Percentiles rank a stretch among this genome's conserved stretches.
Conservation (phyloP, 139 green algal genomes). For the Closterium sp. region DNA sequence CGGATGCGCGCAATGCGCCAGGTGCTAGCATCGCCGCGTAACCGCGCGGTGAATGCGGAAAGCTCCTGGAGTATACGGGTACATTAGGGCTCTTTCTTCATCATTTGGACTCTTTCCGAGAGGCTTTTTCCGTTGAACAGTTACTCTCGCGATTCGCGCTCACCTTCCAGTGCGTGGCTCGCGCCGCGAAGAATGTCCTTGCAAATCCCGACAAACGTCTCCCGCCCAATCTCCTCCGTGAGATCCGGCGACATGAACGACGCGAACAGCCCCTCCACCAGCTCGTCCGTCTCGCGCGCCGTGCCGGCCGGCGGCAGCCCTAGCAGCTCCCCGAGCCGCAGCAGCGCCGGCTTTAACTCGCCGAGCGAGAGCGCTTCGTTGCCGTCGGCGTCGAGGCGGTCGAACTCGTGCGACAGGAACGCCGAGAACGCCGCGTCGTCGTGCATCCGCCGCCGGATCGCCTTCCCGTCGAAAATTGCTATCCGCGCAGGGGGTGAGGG, state of each 20-base stretch:
- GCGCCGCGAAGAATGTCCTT: neutral
- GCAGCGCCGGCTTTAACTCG: constrained; percentile 28
- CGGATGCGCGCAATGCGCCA: no score
- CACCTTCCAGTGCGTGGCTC: neutral
- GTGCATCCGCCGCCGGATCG: constrained; percentile 25
- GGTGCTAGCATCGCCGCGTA: no score
- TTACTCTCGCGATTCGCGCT: no score
- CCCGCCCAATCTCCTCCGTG: neutral
- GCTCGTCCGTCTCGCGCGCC: constrained; percentile 15
- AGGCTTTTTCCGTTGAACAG: no score
- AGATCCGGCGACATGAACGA: neutral
- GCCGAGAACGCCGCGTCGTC: constrained; percentile 22
- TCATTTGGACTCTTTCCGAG: no score
- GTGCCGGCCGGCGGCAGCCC: constrained; percentile 31
- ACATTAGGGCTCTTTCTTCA: no score
- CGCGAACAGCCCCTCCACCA: constrained; percentile 31
- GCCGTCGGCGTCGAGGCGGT: constrained; percentile 18
- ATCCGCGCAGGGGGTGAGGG: neutral
- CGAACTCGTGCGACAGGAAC: constrained; percentile 35
- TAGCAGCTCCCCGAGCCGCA: constrained; percentile 15
- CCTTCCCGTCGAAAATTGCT: constrained; percentile 14
- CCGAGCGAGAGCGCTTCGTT: constrained; percentile 18
- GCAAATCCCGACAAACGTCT: neutral
- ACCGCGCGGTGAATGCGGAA: no score
- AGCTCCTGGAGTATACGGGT: no score